Percentiles rank a stretch among this genome's conserved stretches.
These are phyloP conservation scores for Candida gigantensis DNA, from an alignment of 1,139 yeast genomes.

Conservation along the genomic window DNA sequence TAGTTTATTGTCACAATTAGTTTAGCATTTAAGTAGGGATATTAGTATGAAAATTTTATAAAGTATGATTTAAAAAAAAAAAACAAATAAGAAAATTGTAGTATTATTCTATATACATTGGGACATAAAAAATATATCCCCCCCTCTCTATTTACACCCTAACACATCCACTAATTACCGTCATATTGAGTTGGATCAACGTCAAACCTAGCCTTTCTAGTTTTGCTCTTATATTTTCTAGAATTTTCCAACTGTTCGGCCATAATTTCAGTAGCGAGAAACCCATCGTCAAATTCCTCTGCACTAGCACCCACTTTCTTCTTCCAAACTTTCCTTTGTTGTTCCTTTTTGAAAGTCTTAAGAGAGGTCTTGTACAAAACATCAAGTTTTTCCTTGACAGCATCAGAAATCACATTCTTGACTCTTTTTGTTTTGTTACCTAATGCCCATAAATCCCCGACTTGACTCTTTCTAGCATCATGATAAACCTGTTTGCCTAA, in stretches of 20 bases:
- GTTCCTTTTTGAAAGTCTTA: slow-evolving; percentile 45
- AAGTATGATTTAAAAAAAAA: too few species aligned
- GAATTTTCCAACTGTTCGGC: slow-evolving; percentile 38
- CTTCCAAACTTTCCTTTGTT: slow-evolving; percentile 43
- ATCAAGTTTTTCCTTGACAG: slow-evolving; percentile 36
- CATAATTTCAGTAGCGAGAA: slow-evolving; percentile 19
- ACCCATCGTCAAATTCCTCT: slow-evolving; percentile 35
- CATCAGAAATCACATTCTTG: slow-evolving; percentile 32
- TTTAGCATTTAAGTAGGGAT: too few species aligned
- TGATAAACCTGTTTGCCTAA: slow-evolving; percentile 75
- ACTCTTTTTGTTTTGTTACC: slow-evolving; percentile 66
- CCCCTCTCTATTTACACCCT: slow-evolving; percentile 5
- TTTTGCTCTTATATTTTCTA: slow-evolving; percentile 34
- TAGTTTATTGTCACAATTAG: too few species aligned
- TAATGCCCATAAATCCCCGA: slow-evolving; percentile 91
- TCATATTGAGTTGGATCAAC: slow-evolving; percentile 25
- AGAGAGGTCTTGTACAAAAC: slow-evolving; percentile 40
- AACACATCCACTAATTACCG: slow-evolving; percentile 20
- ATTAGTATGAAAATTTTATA: too few species aligned
- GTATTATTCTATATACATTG: not conserved
- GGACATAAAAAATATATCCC: too few species aligned
- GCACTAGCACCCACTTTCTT: slow-evolving; percentile 33
- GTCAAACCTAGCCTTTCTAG: slow-evolving; percentile 33
- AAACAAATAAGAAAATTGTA: too few species aligned
- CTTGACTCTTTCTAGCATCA: slow-evolving; percentile 81